Evolutionary conservation across 768 basidiomycete species (phyloP), one percentile per base, ranked within the genome.

Genomic region (Kwoniella dendrophila): DNA sequence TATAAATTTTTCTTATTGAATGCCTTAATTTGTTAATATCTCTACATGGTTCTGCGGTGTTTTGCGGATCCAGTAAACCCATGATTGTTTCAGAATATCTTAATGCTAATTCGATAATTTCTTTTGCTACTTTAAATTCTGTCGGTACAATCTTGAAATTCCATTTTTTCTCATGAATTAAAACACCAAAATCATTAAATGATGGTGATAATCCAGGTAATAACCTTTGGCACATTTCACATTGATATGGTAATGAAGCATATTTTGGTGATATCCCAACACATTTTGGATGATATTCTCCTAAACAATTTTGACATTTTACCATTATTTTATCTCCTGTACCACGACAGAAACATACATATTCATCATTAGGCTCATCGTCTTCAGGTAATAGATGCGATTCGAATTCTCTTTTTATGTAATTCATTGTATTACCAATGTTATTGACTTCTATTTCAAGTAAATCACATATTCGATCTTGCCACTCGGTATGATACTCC

Each of bases 221-320:
- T 18, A 41, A 53, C 5, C 54, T 48, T 11, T 59, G 52, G 52
- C 70, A 77, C 59, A 73, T 69, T 18, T 53, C 41, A 53, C 68
- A 72, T 40, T 53, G 62, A 55, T 58, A 60, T 43, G 56, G 50
- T 54, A 63, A 43, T 47, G 47, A 33, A 3, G 63, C 63, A 36
- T 59, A 62, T 49, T 60, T 68, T 26, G 59, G 59, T 26, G 63
- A 27, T 1, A 73, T 32, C 4, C 61, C 68, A 16, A 78, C 54
- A 55, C 79, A 80, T 40, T 61, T 57, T 3, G 70, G 69, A 56
- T 80, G 79, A 52, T 80, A 80, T 12, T 57, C 27, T 8, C 71
- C 75, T 4, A 61, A 29, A 59, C 76, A 76, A 2, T 52, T 53
- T 18, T 49, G 59, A 61, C 79, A 80, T 11, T 59, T 67, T 16